A percentile compares a stretch with the other conserved stretches of the same genome.
Conservation (phyloP, 164 flowering plant genomes). For the Chimonanthus salicifolius region DNA sequence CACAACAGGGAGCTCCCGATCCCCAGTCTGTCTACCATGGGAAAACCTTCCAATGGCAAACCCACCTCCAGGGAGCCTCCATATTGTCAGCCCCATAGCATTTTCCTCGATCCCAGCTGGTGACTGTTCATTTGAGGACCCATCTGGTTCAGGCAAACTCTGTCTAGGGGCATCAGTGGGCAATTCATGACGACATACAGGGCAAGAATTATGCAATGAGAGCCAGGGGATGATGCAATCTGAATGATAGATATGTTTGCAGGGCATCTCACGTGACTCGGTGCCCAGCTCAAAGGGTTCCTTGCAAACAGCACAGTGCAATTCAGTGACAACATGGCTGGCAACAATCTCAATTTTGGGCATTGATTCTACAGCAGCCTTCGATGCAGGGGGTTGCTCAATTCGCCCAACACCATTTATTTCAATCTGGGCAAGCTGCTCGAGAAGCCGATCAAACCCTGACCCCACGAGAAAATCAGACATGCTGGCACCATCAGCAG, state of each 20-base stretch:
- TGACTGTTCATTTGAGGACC: slow-evolving; percentile 13
- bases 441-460: slow-evolving; percentile 67
- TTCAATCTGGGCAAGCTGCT: slow-evolving; percentile 64
- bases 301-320: slow-evolving; percentile 68
- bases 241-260: slow-evolving; percentile 71
- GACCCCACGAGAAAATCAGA: slow-evolving; percentile 69
- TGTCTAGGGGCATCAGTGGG: slow-evolving; percentile 34
- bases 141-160: slow-evolving; percentile 14
- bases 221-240: slow-evolving; percentile 88
- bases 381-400: slow-evolving; percentile 65
- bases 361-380: slow-evolving; percentile 64
- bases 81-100: slow-evolving; percentile 56
- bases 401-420: slow-evolving; percentile 31
- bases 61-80: slow-evolving; percentile 85
- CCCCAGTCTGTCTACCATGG: slow-evolving; percentile 40
- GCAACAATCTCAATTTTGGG: slow-evolving; percentile 43
- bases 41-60: slow-evolving; percentile 77
- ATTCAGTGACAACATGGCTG: slow-evolving; percentile 32
- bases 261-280: slow-evolving; percentile 75
- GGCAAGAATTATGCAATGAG: slow-evolving; percentile 60
- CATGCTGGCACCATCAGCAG: too few relatives aligned
- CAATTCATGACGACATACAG: slow-evolving; percentile 68
- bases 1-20: slow-evolving; percentile 57
- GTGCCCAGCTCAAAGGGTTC: slow-evolving; percentile 51
- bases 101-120: slow-evolving; percentile 25